Conservation (phyloP, 768 basidiomycete species). For the Harrya chromipes region DNA sequence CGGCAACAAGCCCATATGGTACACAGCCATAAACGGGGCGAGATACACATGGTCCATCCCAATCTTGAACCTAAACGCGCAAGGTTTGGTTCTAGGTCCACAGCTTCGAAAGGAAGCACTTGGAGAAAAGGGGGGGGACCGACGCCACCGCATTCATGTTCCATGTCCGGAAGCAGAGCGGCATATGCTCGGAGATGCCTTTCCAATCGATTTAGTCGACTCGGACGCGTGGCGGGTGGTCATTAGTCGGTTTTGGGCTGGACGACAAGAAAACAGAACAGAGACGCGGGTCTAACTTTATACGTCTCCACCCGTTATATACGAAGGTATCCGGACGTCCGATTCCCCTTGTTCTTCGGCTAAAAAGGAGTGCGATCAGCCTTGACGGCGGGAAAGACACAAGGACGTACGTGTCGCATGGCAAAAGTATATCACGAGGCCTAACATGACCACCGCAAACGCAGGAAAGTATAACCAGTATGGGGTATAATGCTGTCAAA, state of each 20-base stretch:
- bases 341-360: conserved; percentile 70
- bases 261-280: background rate
- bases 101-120: too few relatives aligned
- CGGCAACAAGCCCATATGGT: too few relatives aligned
- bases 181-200: too few relatives aligned
- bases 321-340: conserved; percentile 22
- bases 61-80: too few relatives aligned
- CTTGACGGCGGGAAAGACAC: background rate
- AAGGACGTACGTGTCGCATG: conserved; percentile 66
- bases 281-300: conserved; percentile 4
- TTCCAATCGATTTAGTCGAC: too few relatives aligned
- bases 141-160: too few relatives aligned
- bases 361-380: conserved; percentile 26
- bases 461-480: conserved; percentile 90
- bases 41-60: too few relatives aligned
- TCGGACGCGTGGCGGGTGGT: too few relatives aligned
- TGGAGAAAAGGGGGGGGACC: too few relatives aligned
- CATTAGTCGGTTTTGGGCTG: background rate
- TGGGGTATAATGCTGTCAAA: conserved; percentile 66
- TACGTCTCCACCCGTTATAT: conserved; percentile 8
- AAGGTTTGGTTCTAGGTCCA: too few relatives aligned
- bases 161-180: too few relatives aligned
- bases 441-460: conserved; percentile 64
- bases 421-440: conserved; percentile 86
- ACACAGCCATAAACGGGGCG: too few relatives aligned